Conservation (phyloP, 495 filamentous ascomycete genomes). For the Annulohypoxylon nitens region DNA sequence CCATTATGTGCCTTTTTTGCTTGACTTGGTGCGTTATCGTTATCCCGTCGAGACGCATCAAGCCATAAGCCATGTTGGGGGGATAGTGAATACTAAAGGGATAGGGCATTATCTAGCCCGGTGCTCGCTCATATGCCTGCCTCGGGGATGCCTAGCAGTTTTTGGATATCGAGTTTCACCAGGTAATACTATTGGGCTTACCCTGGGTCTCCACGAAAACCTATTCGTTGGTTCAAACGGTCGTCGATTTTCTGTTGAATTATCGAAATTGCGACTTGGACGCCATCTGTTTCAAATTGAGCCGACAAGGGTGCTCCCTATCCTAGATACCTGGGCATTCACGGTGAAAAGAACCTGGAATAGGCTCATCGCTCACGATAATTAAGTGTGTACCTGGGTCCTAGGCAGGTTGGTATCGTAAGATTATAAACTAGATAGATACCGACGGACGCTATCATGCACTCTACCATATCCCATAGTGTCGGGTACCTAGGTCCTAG, state of each 20-base stretch:
- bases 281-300: conserved; percentile 29
- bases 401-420: conserved; percentile 3
- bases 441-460: not conserved
- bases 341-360: conserved; percentile 5
- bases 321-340: conserved; percentile 7
- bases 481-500: conserved; percentile 1
- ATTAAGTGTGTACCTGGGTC: not conserved
- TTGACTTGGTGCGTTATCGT: conserved; percentile 25
- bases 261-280: conserved; percentile 21
- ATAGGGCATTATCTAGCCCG: conserved; percentile 29
- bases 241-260: conserved; percentile 13
- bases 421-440: conserved; percentile 9
- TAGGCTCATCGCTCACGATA: not conserved
- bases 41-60: conserved; percentile 24
- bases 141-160: not conserved
- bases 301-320: conserved; percentile 19
- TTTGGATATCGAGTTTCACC: conserved; percentile 2
- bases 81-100: not conserved
- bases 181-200: conserved; percentile 11
- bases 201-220: conserved; percentile 16
- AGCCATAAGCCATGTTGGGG: conserved; percentile 15
- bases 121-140: conserved; percentile 9
- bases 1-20: not conserved
- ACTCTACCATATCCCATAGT: not conserved
- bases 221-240: not conserved